Percentiles rank a stretch among this genome's conserved stretches.
These are phyloP conservation scores for Apiospora arundinis DNA, from an alignment of 2,329 filamentous ascomycete genomes.

Conservation along the genomic window DNA sequence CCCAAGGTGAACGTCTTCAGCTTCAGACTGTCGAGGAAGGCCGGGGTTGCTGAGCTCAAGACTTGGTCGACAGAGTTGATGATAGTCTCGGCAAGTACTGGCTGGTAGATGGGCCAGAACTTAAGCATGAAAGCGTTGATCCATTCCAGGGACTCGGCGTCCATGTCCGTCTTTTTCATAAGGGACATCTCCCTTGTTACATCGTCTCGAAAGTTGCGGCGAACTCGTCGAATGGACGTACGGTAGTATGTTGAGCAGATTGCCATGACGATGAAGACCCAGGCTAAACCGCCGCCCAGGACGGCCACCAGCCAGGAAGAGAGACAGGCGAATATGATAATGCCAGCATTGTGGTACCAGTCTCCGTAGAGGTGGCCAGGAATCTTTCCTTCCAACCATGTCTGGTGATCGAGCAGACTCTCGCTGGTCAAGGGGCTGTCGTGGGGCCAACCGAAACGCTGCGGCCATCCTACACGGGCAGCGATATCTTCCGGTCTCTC, in stretches of 20 bases:
- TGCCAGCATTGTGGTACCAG: constrained; percentile 98
- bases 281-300: constrained; percentile 88
- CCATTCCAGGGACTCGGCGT: constrained; percentile 94
- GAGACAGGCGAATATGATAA: constrained; percentile 93
- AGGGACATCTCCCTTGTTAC: constrained; percentile 88
- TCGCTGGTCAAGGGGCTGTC: constrained; percentile 64
- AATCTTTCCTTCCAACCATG: constrained; percentile 81
- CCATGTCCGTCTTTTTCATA: constrained; percentile 79
- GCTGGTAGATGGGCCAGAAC: constrained; percentile 99
- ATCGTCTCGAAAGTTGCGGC: constrained; percentile 95
- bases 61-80: constrained; percentile 96
- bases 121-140: constrained; percentile 99
- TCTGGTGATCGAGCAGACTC: constrained; percentile 85
- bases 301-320: constrained; percentile 89
- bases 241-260: constrained; percentile 94
- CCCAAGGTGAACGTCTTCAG: constrained; percentile 94
- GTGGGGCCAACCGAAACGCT: constrained; percentile 77
- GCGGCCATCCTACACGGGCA: constrained; percentile 82
- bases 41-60: constrained; percentile 86
- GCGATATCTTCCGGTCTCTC: constrained; percentile 59
- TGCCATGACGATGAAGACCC: constrained; percentile 94
- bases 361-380: constrained; percentile 91
- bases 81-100: constrained; percentile 89
- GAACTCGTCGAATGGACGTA: constrained; percentile 90
- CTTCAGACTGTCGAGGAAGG: constrained; percentile 91